Evolutionary conservation across 2,329 filamentous ascomycete species (phyloP).

Genomic region (Alternaria metachromatica): DNA sequence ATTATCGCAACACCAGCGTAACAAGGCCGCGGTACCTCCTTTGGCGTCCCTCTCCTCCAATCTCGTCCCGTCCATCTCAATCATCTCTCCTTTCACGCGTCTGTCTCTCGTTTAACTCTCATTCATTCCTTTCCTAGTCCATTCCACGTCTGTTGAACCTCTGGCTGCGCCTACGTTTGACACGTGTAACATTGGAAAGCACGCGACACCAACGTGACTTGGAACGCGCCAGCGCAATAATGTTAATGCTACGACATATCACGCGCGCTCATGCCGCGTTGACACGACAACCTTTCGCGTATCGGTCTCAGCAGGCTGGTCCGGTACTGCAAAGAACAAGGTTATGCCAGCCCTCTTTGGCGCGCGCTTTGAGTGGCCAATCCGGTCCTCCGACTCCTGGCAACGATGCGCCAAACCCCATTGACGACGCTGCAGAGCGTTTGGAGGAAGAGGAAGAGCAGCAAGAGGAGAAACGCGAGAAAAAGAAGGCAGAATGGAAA

Average conservation of each 20-base stretch:
- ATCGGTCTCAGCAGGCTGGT: constrained; percentile 34
- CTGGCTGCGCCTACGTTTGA: constrained; percentile 17
- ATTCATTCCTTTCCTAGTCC: constrained; percentile 19
- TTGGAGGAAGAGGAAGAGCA: constrained; percentile 24
- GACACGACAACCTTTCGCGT: constrained; percentile 23
- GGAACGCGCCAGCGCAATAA: constrained; percentile 27
- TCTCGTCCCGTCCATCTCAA: constrained; percentile 3
- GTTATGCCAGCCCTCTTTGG: constrained; percentile 16
- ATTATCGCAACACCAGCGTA: constrained; percentile 11
- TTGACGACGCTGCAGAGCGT: constrained; percentile 46
- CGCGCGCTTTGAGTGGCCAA: constrained; percentile 42
- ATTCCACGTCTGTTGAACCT: constrained; percentile 1
- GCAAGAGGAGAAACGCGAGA: constrained; percentile 13
- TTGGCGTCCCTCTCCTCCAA: constrained; percentile 1
- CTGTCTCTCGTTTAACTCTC: constrained; percentile 13
- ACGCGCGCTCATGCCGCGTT: constrained; percentile 27
- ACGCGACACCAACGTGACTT: constrained; percentile 27
- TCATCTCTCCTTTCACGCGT: constrained; percentile 12
- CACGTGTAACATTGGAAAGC: constrained; percentile 20
- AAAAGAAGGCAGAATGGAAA: constrained; percentile 39
- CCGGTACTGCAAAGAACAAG: constrained; percentile 17
- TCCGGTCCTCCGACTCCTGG: constrained; percentile 45
- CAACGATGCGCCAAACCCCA: constrained; percentile 47
- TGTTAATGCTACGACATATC: constrained; percentile 40
- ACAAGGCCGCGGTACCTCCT: constrained; percentile 8